Base-by-base conservation (phyloP, 805 yeast species). In the Starmerella asiatica region DNA sequence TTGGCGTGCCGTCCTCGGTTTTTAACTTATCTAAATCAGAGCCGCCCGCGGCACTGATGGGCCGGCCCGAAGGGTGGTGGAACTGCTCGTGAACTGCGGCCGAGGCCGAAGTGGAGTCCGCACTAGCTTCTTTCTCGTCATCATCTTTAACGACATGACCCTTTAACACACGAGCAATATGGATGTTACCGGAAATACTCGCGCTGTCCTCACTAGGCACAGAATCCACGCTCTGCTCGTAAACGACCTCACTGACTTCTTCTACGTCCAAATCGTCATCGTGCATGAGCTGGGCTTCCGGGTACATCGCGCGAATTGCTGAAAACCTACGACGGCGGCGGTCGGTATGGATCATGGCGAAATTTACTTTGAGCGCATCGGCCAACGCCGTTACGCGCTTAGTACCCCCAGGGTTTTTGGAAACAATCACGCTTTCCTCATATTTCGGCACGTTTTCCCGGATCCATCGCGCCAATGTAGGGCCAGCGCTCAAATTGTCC, bases 341-440 rank as follows among this genome's bases (percentile, higher is more conserved):
- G 63, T 91, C 99, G 17, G 98, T 91, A 59, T 91, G 97, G 51
- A 93, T 88, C 97, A 91, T 88, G 44, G 98, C 99, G 57, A 91
- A 91, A 60, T 91, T 85, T 51, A 91, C 82, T 63, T 88, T 88
- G 53, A 91, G 69, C 29, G 93, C 76, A 63, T 93, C 98, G n/a
- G 98, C 98, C 53, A 91, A 68, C 1, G 96, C 86, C 16, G 99
- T 91, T 39, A 91, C 99, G 50, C 98, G 73, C 60, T 91, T 91
- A 17, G 99, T 86, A 41, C 98, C 98, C 47, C 98, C 99, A 17
- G 99, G 97, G 62, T 91, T 91, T 59, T 91, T 91, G n/a, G 96
- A 85, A 11, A 91, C 98, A 39, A 91, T 93, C 20, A 93, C 98
- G 2, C 94, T 88, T 45, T 78, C 76, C 52, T 74, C 68, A 68